Evolutionary conservation across 345 rosid genomes (phyloP), one percentile per base, ranked within the genome.

Genomic region (Raphanus sativus): DNA sequence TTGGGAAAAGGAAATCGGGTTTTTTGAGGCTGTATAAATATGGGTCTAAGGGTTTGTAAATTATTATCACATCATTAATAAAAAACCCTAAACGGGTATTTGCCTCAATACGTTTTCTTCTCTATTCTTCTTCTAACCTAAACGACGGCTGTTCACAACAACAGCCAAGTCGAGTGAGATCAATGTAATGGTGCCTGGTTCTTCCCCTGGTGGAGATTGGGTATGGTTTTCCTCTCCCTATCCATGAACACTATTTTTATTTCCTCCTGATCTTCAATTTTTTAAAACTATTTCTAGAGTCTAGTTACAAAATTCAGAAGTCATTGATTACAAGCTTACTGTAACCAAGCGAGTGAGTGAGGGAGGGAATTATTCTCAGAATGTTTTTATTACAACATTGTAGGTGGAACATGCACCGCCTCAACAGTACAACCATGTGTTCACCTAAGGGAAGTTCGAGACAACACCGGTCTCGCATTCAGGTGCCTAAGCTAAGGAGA

Each of bases 111-210:
- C n/a, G n/a, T n/a, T n/a, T n/a, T n/a, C n/a, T n/a, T n/a, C n/a
- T n/a, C n/a, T n/a, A n/a, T n/a, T n/a, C n/a, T n/a, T n/a, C n/a
- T n/a, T n/a, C n/a, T n/a, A n/a, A n/a, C n/a, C n/a, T n/a, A n/a
- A n/a, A n/a, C n/a, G n/a, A n/a, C n/a, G n/a, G n/a, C n/a, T n/a
- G n/a, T n/a, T n/a, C n/a, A n/a, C n/a, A n/a, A n/a, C n/a, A 48
- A 94, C 98, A 52, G 97, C 98, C 71, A 94, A 92, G 81, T 87
- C 98, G 5, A 92, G 95, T 63, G 97, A 92, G 85, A 86, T 92
- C 84, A 94, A 94, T 79, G 88, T 92, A 21, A 73, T 94, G 87
- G 90, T 94, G 30, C 98, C 98, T 11, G 91, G 88, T 80, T 70
- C 87, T 4, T 80, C 82, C 62, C 82, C 90, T 79, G 84, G 84